A percentile compares a stretch with the other conserved stretches of the same genome.
Evolutionary conservation across 495 filamentous ascomycete genomes (phyloP).

Genomic region (Neurospora sp.): DNA sequence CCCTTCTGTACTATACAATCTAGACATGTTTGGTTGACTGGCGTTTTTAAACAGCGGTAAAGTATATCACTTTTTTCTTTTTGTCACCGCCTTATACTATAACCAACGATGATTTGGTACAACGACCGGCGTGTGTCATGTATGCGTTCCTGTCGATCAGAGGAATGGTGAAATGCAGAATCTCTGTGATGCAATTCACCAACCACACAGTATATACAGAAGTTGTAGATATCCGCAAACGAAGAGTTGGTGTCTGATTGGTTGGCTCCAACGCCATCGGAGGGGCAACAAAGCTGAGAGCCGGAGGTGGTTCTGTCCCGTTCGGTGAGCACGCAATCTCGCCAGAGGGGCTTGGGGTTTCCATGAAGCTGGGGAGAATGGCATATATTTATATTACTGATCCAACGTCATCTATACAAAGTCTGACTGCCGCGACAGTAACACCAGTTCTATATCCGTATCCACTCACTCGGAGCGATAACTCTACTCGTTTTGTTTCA

Average conservation of each 20-base stretch:
- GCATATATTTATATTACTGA: not conserved
- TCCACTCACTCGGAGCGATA: not conserved
- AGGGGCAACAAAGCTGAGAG: not conserved
- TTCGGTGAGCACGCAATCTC: not conserved
- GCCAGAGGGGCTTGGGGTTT: not conserved
- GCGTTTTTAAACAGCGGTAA: not conserved
- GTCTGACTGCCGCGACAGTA: not conserved
- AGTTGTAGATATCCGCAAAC: not conserved
- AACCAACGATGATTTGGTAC: not conserved
- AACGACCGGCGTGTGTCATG: not conserved
- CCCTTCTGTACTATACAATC: not conserved
- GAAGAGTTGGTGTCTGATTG: not conserved
- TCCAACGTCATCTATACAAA: not conserved
- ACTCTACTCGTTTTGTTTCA: not conserved
- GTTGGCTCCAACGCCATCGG: not conserved
- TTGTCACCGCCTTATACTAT: not conserved
- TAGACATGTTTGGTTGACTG: not conserved
- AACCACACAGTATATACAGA: not conserved
- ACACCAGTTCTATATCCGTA: not conserved
- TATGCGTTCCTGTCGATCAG: conserved; percentile 1
- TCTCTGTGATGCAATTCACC: conserved; percentile 12
- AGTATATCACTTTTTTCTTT: not conserved
- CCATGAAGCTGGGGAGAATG: not conserved
- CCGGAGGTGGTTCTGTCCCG: not conserved
- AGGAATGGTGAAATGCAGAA: conserved; percentile 13